Conservation (phyloP, 176 grass and related monocot genomes). For the Canna indica region DNA sequence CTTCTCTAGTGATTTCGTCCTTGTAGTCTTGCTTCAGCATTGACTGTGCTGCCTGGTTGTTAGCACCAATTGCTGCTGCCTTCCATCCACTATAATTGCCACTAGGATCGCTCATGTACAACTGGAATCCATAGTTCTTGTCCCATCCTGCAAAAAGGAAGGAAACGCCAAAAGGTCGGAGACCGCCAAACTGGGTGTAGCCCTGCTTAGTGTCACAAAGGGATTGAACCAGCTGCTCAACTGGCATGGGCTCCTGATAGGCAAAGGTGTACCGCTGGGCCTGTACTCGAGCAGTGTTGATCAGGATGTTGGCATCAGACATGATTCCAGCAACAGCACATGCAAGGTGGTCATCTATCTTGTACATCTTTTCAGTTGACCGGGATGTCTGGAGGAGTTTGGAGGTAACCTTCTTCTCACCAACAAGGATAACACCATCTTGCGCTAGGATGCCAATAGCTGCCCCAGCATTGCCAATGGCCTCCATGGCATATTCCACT, state of each 20-base stretch:
- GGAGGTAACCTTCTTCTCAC: slow-evolving; percentile 8
- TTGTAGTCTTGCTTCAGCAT: slow-evolving; percentile 11
- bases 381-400: slow-evolving; percentile 9
- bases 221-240: slow-evolving; percentile 3
- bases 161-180: slow-evolving; percentile 5
- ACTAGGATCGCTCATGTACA: slow-evolving; percentile 8
- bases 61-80: background rate
- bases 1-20: background rate
- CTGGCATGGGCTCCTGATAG: slow-evolving; percentile 4
- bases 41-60: slow-evolving; percentile 4
- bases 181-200: slow-evolving; percentile 10
- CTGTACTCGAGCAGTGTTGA: slow-evolving; percentile 4
- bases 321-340: slow-evolving; percentile 7
- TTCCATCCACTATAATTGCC: slow-evolving; percentile 8
- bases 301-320: slow-evolving; percentile 5
- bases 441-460: slow-evolving; percentile 8
- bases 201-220: slow-evolving; percentile 7
- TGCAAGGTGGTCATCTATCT: slow-evolving; percentile 1
- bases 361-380: slow-evolving; percentile 9
- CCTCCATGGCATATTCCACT: slow-evolving; percentile 9
- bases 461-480: slow-evolving; percentile 8
- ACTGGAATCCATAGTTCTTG: slow-evolving; percentile 4
- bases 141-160: slow-evolving; percentile 8
- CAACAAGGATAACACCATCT: background rate
- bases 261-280: background rate